A percentile compares a stretch with the other conserved stretches of the same genome.
Conservation (phyloP, 164 flowering plant species). For the Magnolia changhungtana region DNA sequence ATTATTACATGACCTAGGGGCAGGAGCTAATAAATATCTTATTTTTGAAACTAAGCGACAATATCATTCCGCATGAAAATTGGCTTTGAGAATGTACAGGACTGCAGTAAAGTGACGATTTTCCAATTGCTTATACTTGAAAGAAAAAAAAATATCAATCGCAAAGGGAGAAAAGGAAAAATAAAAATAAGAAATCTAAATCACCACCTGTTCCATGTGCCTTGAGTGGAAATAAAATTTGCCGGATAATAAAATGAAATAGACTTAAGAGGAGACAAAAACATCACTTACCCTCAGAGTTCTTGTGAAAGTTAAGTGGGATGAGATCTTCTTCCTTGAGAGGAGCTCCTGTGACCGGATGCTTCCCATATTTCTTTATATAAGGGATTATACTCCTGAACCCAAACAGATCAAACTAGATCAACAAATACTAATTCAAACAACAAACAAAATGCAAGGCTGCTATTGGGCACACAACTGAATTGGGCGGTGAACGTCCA, state of each 20-base stretch:
- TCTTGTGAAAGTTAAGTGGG: slow-evolving; percentile 85
- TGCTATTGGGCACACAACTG: neutral
- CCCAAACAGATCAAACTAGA: slow-evolving; percentile 11
- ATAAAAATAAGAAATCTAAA: no score
- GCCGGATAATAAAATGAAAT: neutral
- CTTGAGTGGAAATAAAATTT: no score
- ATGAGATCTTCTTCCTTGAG: slow-evolving; percentile 76
- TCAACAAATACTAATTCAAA: slow-evolving; percentile 1
- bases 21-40: neutral
- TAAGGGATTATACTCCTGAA: slow-evolving; percentile 79
- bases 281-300: slow-evolving; percentile 58
- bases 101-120: no score
- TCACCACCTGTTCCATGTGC: no score
- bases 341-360: slow-evolving; percentile 79
- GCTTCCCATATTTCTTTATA: slow-evolving; percentile 74
- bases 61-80: neutral
- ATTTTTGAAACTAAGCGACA: neutral
- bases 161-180: neutral
- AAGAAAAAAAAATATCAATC: no score
- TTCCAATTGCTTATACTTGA: no score
- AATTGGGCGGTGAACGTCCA: no score
- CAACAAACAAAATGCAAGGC: neutral
- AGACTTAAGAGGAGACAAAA: neutral
- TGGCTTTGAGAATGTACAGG: no score
- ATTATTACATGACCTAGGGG: neutral